Evolutionary conservation across 1,284 basidiomycete species (phyloP).

Genomic region (Mrakiaceae sp.): DNA sequence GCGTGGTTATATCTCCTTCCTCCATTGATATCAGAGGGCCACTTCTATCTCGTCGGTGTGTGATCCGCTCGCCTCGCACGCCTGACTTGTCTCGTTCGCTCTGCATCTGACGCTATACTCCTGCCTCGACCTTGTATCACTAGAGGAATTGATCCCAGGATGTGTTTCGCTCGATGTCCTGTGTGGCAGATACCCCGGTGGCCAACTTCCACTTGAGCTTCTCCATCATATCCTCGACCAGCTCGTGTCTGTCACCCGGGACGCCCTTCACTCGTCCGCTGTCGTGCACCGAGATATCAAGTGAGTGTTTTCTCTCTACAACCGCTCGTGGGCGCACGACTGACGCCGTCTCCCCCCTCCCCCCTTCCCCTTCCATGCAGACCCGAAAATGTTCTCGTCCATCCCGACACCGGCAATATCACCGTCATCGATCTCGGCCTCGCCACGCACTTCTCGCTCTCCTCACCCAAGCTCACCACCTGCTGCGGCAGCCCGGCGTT

Average conservation of each 20-base stretch:
- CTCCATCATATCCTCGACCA: conserved; percentile 40
- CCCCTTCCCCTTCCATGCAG: conserved; percentile 21
- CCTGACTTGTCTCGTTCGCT: background rate
- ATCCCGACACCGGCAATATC: conserved; percentile 34
- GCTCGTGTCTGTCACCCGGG: conserved; percentile 41
- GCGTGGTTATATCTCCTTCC: too few relatives aligned
- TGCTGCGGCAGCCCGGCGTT: conserved; percentile 36
- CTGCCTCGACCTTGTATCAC: background rate
- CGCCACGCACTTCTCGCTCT: conserved; percentile 44
- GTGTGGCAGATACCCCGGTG: conserved; percentile 22
- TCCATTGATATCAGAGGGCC: conserved; percentile 28
- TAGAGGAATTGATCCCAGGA: conserved; percentile 38
- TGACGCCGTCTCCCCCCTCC: background rate
- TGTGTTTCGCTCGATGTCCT: conserved; percentile 33
- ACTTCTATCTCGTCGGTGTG: conserved; percentile 46
- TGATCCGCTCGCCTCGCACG: conserved; percentile 2
- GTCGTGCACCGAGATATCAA: conserved; percentile 48
- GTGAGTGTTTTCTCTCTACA: conserved; percentile 22
- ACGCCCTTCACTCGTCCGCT: conserved; percentile 40
- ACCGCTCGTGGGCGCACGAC: too few relatives aligned
- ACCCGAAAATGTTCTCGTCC: conserved; percentile 34
- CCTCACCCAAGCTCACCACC: conserved; percentile 43
- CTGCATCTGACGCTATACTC: background rate
- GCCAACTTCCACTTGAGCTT: conserved; percentile 24
- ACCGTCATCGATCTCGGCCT: conserved; percentile 45